Percentiles rank a stretch among this genome's conserved stretches.
phyloP scores from a whole-genome alignment of 257 asterid species.

The Forsythia suspensa region DNA sequence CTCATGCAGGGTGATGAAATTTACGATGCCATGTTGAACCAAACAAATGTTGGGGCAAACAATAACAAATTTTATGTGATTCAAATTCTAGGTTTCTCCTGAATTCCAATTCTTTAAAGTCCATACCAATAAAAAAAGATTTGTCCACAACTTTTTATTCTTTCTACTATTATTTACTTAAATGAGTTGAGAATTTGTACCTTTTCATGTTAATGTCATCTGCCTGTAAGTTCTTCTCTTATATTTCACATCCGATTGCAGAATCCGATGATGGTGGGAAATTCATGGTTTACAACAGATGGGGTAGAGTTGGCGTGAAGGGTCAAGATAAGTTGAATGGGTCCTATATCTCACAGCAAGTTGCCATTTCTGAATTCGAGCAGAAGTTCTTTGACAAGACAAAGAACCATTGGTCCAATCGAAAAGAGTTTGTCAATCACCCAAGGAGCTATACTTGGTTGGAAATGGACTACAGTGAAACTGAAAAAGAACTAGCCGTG shows the following conservation, averaged over 20 bases:
- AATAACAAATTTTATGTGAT: constrained; percentile 84
- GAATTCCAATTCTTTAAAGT: constrained; percentile 13
- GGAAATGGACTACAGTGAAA: constrained; percentile 90
- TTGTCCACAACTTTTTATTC: not conserved
- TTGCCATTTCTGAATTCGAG: constrained; percentile 64
- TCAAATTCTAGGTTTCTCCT: constrained; percentile 67
- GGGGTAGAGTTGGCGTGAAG: constrained; percentile 98
- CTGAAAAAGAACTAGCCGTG: constrained; percentile 51
- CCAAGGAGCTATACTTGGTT: constrained; percentile 74
- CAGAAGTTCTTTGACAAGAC: constrained; percentile 77
- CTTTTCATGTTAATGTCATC: not conserved
- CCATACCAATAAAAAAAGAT: not conserved
- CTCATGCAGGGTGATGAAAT: constrained; percentile 64
- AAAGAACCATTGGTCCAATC: constrained; percentile 56
- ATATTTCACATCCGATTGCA: constrained; percentile 36
- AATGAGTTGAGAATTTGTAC: not conserved
- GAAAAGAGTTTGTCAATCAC: constrained; percentile 59
- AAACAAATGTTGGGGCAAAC: constrained; percentile 82
- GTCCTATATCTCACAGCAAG: constrained; percentile 51
- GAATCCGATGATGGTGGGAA: constrained; percentile 80
- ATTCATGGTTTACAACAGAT: constrained; percentile 72
- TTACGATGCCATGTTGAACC: constrained; percentile 94
- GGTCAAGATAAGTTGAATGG: constrained; percentile 75
- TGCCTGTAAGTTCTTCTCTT: not conserved
- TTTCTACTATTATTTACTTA: not conserved